These are phyloP conservation scores for Didymella glomerata DNA, from an alignment of 2,329 filamentous ascomycete species.

Conservation along the genomic window DNA sequence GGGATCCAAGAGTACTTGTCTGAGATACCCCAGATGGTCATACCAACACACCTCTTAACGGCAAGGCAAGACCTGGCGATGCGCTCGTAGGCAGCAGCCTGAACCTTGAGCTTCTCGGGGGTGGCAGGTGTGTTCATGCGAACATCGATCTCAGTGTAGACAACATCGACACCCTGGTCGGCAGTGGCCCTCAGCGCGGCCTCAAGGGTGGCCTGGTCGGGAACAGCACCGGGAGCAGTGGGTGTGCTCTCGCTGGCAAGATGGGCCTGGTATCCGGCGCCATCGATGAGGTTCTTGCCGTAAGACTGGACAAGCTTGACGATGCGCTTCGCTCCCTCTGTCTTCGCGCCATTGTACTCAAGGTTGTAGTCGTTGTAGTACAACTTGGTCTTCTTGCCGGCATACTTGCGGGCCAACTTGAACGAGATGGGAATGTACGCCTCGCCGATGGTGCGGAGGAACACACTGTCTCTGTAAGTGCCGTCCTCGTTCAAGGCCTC, in stretches of 20 bases:
- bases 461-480: conserved; percentile 54
- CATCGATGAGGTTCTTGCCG: conserved; percentile 61
- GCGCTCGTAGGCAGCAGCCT: conserved; percentile 58
- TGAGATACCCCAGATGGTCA: conserved; percentile 59
- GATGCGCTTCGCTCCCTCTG: conserved; percentile 46
- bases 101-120: conserved; percentile 54
- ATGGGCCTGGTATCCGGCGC: conserved; percentile 71
- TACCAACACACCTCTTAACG: conserved; percentile 50
- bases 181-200: conserved; percentile 62
- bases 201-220: conserved; percentile 56
- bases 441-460: conserved; percentile 55
- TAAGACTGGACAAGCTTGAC: conserved; percentile 53
- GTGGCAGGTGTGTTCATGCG: conserved; percentile 59
- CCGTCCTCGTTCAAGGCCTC: conserved; percentile 59
- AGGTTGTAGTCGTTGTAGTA: conserved; percentile 73
- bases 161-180: conserved; percentile 64
- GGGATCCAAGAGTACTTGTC: conserved; percentile 55
- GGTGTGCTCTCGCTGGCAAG: conserved; percentile 62
- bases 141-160: conserved; percentile 70
- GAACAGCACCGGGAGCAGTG: conserved; percentile 50
- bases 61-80: conserved; percentile 51
- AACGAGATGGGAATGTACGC: conserved; percentile 59
- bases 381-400: conserved; percentile 50
- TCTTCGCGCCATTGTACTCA: conserved; percentile 61
- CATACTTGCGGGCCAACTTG: conserved; percentile 51